A percentile compares a stretch with the other conserved stretches of the same genome.
Evolutionary conservation across 768 basidiomycete genomes (phyloP).

Genomic region (Pluteus cervinus): DNA sequence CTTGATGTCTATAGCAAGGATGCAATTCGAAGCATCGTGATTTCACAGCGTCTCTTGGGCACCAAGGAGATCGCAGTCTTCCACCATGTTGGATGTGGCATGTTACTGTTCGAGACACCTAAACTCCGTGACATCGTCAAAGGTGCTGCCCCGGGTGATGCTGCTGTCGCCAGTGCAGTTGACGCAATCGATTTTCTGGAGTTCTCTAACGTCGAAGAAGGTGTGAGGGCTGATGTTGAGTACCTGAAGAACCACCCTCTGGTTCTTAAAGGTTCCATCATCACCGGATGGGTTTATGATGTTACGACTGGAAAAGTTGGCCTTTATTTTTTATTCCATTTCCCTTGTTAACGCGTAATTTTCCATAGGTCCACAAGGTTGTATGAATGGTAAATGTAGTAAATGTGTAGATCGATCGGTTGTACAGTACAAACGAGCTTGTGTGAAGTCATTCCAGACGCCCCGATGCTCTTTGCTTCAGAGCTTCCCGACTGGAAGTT

Average conservation of each 20-base stretch:
- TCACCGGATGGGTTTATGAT: conserved; percentile 67
- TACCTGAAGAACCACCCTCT: conserved; percentile 53
- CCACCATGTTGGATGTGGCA: conserved; percentile 71
- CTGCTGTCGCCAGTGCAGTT: conserved; percentile 20
- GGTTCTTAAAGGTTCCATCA: conserved; percentile 41
- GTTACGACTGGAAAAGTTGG: conserved; percentile 56
- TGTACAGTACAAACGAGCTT: too few relatives aligned
- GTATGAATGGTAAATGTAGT: conserved; percentile 3
- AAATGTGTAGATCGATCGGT: conserved; percentile 1
- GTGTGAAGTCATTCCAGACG: too few relatives aligned
- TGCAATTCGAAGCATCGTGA: conserved; percentile 57
- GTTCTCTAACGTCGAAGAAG: conserved; percentile 43
- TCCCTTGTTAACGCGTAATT: conserved; percentile 3
- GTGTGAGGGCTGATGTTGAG: conserved; percentile 51
- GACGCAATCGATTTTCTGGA: conserved; percentile 51
- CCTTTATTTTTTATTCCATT: conserved; percentile 6
- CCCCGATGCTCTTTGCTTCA: too few relatives aligned
- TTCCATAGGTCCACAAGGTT: not conserved
- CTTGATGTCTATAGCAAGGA: conserved; percentile 38
- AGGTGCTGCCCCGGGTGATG: conserved; percentile 31
- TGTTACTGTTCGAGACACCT: conserved; percentile 55
- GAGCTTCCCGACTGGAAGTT: too few relatives aligned
- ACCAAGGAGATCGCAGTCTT: conserved; percentile 64
- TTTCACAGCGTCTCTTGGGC: conserved; percentile 68
- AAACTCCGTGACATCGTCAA: conserved; percentile 46